phyloP scores from a whole-genome alignment of 768 basidiomycete genomes.

The Serpula lacrymans region DNA sequence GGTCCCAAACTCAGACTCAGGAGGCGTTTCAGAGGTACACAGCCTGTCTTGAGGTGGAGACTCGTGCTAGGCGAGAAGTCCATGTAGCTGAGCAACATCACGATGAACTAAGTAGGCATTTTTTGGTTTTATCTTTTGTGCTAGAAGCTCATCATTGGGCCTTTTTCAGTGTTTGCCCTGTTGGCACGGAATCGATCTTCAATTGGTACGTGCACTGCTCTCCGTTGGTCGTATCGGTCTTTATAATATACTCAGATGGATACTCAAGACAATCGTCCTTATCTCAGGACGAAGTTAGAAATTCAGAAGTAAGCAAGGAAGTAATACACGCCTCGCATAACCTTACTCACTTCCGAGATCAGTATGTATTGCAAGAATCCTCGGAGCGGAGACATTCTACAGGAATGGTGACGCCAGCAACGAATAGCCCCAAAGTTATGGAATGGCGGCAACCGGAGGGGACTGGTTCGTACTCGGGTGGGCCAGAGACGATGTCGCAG shows the following conservation, averaged over 20 bases:
- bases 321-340: constrained; percentile 22
- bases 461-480: constrained; percentile 24
- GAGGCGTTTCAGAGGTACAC: constrained; percentile 71
- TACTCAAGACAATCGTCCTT: constrained; percentile 29
- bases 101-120: constrained; percentile 54
- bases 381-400: constrained; percentile 27
- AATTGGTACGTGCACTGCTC: constrained; percentile 25
- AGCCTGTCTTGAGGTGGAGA: constrained; percentile 63
- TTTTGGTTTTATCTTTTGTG: constrained; percentile 8
- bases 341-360: constrained; percentile 18
- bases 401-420: constrained; percentile 29
- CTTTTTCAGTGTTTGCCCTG: constrained; percentile 26
- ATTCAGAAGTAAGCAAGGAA: constrained; percentile 30
- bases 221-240: constrained; percentile 5
- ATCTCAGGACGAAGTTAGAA: constrained; percentile 26
- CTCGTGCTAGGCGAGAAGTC: constrained; percentile 63
- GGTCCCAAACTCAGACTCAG: constrained; percentile 69
- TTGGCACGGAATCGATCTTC: constrained; percentile 34
- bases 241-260: too few relatives aligned
- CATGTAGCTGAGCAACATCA: constrained; percentile 63
- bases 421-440: constrained; percentile 29
- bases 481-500: constrained; percentile 28
- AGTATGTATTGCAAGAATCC: constrained; percentile 32
- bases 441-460: constrained; percentile 33
- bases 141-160: constrained; percentile 13